Evolutionary conservation across 164 flowering plant species (phyloP).

Genomic region (Cinnamomum chago): DNA sequence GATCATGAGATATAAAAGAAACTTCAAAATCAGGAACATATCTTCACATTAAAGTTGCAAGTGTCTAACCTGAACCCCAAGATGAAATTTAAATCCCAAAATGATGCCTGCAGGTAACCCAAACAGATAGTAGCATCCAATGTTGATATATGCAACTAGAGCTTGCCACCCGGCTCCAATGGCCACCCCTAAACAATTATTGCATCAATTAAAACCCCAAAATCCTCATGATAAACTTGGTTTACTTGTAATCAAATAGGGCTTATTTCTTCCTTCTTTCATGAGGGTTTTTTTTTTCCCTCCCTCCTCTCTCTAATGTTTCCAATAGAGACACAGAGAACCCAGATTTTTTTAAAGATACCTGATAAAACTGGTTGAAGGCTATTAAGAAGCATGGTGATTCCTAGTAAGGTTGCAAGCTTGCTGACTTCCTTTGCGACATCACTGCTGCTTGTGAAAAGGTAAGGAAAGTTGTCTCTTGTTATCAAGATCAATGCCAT

Average conservation of each 20-base stretch:
- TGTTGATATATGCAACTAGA: slow-evolving; percentile 53
- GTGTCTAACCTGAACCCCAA: slow-evolving; percentile 28
- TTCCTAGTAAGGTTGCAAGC: slow-evolving; percentile 40
- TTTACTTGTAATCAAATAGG: no score
- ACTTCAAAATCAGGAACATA: no score
- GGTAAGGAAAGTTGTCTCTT: slow-evolving; percentile 46
- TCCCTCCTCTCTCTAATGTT: neutral
- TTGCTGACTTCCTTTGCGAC: slow-evolving; percentile 48
- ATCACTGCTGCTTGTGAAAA: slow-evolving; percentile 48
- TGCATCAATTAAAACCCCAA: no score
- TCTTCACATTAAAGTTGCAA: no score
- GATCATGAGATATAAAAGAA: no score
- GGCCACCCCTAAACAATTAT: slow-evolving; percentile 42
- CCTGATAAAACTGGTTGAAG: slow-evolving; percentile 74
- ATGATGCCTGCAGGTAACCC: slow-evolving; percentile 59
- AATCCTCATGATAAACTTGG: no score
- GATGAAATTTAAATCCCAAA: slow-evolving; percentile 39
- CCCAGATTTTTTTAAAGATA: slow-evolving; percentile 4
- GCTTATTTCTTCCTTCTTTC: no score
- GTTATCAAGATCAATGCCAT: slow-evolving; percentile 45
- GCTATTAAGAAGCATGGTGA: slow-evolving; percentile 57
- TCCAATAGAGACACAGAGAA: neutral
- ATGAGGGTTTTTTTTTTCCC: no score
- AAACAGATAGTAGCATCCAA: slow-evolving; percentile 53
- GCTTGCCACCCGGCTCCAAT: slow-evolving; percentile 80